Evolutionary conservation across 75 land plant species (phyloP).

Genomic region (Picea glauca): DNA sequence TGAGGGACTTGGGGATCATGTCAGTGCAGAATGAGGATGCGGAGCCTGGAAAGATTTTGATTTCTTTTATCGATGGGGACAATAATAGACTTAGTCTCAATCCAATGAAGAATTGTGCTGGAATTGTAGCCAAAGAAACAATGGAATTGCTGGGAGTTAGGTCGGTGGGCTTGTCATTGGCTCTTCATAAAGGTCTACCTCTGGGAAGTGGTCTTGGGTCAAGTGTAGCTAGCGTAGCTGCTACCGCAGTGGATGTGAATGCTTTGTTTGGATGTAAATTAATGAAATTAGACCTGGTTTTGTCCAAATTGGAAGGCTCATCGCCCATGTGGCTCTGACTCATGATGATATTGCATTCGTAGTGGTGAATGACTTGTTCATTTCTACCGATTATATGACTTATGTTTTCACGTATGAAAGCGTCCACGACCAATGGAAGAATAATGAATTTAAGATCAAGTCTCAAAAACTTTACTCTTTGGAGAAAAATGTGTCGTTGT

Average conservation of each 20-base stretch:
- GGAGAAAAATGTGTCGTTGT: no score
- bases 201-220: slow-evolving; percentile 96
- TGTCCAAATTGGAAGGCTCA: slow-evolving; percentile 58
- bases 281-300: slow-evolving; percentile 67
- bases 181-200: slow-evolving; percentile 90
- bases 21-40: slow-evolving; percentile 54
- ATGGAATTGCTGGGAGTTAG: no score
- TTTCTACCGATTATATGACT: no score
- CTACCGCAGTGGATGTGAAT: slow-evolving; percentile 87
- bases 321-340: no score
- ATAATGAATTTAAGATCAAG: no score
- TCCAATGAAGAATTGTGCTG: background rate
- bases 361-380: no score
- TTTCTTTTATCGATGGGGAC: no score
- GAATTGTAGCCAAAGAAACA: slow-evolving; percentile 46
- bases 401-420: no score
- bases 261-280: slow-evolving; percentile 4
- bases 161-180: slow-evolving; percentile 27
- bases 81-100: no score
- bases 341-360: no score
- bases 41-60: slow-evolving; percentile 47
- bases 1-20: slow-evolving; percentile 79
- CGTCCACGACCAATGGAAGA: no score
- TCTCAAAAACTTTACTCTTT: no score
- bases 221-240: slow-evolving; percentile 95